Conservation (phyloP, 2,329 filamentous ascomycete genomes). For the Orbilia quercus region DNA sequence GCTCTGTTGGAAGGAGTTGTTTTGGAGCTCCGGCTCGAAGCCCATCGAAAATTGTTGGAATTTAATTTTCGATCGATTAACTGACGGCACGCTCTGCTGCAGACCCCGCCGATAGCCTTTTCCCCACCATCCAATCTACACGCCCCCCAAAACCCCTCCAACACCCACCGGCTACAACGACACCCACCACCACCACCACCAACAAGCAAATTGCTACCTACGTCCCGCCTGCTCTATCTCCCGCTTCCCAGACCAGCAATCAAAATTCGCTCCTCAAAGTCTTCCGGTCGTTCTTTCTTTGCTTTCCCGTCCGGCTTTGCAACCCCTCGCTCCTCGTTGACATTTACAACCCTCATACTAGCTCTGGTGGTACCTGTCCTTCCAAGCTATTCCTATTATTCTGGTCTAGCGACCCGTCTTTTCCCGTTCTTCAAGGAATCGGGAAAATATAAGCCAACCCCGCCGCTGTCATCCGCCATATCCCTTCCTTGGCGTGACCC, state of each 20-base stretch:
- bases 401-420: conserved; percentile 34
- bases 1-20: too few species aligned
- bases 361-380: conserved; percentile 41
- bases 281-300: conserved; percentile 52
- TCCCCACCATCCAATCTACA: conserved; percentile 12
- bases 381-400: conserved; percentile 22
- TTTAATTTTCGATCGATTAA: too few species aligned
- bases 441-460: conserved; percentile 41
- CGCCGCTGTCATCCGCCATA: conserved; percentile 41
- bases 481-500: conserved; percentile 53
- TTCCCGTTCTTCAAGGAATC: conserved; percentile 37
- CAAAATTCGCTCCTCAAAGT: conserved; percentile 56
- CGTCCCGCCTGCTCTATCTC: neutral
- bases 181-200: conserved; percentile 3
- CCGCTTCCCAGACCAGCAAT: conserved; percentile 23
- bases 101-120: conserved; percentile 1
- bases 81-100: too few species aligned
- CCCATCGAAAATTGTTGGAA: too few species aligned
- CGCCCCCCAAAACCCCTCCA: neutral
- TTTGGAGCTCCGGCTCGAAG: too few species aligned
- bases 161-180: neutral
- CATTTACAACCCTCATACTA: conserved; percentile 22
- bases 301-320: conserved; percentile 16
- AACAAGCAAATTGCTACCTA: too few species aligned
- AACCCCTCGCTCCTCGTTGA: conserved; percentile 26